Percentiles rank a stretch among this genome's conserved stretches.
Conservation (phyloP, 192 early-diverging fungal species). For the Rhizoclosmatium globosum region DNA sequence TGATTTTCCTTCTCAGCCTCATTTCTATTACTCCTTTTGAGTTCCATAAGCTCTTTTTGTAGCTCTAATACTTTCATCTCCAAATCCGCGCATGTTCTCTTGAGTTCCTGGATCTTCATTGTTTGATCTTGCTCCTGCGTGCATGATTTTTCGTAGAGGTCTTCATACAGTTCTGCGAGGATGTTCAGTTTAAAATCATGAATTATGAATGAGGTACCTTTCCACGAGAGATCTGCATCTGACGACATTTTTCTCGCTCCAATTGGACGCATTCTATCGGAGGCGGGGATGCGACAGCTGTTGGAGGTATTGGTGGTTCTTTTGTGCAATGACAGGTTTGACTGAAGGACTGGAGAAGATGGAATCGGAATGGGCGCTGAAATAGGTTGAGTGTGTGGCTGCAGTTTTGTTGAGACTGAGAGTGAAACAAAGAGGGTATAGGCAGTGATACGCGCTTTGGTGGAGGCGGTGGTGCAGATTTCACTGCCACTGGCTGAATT, state of each 20-base stretch:
- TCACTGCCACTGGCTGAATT: too few species aligned
- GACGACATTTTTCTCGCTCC: background rate
- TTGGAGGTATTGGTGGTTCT: too few species aligned
- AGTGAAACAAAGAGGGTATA: too few species aligned
- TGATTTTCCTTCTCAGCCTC: background rate
- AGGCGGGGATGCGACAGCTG: background rate
- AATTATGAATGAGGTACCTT: background rate
- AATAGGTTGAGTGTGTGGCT: too few species aligned
- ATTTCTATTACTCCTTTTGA: conserved; percentile 55
- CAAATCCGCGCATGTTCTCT: background rate
- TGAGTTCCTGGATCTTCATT: background rate
- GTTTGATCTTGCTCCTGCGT: conserved; percentile 3
- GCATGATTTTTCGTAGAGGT: conserved; percentile 27
- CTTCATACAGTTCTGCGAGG: conserved; percentile 20
- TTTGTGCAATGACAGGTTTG: too few species aligned
- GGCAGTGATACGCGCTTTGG: too few species aligned
- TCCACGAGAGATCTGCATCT: background rate
- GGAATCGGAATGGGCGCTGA: too few species aligned
- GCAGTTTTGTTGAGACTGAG: too few species aligned
- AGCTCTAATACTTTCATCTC: conserved; percentile 62
- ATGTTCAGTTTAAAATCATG: background rate
- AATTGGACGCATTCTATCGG: background rate
- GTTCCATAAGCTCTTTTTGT: conserved; percentile 64
- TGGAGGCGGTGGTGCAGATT: too few species aligned
- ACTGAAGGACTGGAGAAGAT: too few species aligned